These are phyloP conservation scores for Amniculicola lignicola DNA, from an alignment of 495 filamentous ascomycete species.

Conservation along the genomic window DNA sequence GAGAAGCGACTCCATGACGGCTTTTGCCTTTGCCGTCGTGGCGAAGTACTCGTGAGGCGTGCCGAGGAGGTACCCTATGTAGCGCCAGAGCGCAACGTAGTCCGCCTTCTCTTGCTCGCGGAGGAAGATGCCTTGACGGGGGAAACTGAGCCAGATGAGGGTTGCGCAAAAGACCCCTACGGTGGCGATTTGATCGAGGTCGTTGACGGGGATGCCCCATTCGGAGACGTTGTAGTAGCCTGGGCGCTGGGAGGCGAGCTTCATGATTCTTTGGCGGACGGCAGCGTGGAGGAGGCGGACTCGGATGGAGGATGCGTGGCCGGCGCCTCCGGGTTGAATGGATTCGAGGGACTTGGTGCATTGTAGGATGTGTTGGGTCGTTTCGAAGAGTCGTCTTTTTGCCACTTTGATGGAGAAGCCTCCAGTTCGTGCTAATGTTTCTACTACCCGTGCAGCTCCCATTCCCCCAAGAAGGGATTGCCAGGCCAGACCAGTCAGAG, in stretches of 20 bases:
- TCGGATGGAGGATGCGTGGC: slow-evolving; percentile 65
- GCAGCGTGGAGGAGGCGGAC: slow-evolving; percentile 72
- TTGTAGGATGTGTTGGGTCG: slow-evolving; percentile 71
- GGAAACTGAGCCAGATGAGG: slow-evolving; percentile 65
- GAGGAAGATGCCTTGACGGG: slow-evolving; percentile 68
- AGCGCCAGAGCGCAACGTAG: slow-evolving; percentile 74
- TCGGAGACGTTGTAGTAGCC: slow-evolving; percentile 61
- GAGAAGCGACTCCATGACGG: slow-evolving; percentile 63
- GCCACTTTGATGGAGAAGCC: slow-evolving; percentile 72
- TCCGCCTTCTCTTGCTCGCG: slow-evolving; percentile 60
- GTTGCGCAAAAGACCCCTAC: slow-evolving; percentile 65
- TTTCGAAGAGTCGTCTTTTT: slow-evolving; percentile 67
- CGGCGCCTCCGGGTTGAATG: slow-evolving; percentile 66
- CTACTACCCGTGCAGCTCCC: slow-evolving; percentile 58
- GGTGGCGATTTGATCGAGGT: slow-evolving; percentile 69
- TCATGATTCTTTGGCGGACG: slow-evolving; percentile 64
- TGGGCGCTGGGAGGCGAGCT: slow-evolving; percentile 52
- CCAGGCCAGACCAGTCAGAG: slow-evolving; percentile 61
- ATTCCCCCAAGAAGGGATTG: slow-evolving; percentile 63
- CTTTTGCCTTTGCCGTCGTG: slow-evolving; percentile 52
- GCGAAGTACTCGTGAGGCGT: slow-evolving; percentile 59
- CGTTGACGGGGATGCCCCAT: slow-evolving; percentile 68
- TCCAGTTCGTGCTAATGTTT: slow-evolving; percentile 73
- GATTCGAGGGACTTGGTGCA: slow-evolving; percentile 62
- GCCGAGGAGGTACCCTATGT: slow-evolving; percentile 69